Base-by-base conservation (phyloP, 225 moss, liverwort and hornwort species). In the Straminergon stramineum region DNA sequence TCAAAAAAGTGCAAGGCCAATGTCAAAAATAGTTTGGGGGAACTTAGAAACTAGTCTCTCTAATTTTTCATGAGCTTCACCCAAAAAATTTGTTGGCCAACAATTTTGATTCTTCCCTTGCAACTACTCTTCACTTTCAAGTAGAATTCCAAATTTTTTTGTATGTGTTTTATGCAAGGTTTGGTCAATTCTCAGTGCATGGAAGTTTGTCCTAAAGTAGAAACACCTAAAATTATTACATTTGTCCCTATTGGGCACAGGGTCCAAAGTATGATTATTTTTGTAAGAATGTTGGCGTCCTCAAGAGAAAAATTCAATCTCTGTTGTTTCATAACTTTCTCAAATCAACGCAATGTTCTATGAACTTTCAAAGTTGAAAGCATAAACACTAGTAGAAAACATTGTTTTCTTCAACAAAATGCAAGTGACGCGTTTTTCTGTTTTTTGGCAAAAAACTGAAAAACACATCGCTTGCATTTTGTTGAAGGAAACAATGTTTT, bases 141-240 rank as follows among this genome's bases (percentile, higher is more conserved):
- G 7, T n/a, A 79, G 57, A 57, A 79, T 57, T 23, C 1, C 1
- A 0, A 23, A 23, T 23, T 11, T 2, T 2, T 23, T 6, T 37
- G 37, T 15, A 5, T 3, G 4, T 37, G 1, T 24, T 9, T 55
- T 23, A 55, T 55, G 1, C 24, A 37, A 35, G 13, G 10, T 24
- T 78, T 23, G 23, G 37, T 10, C 0, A 1, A 55, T 24, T 78
- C 0, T 24, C 0, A 9, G 2, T 55, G 77, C 6, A 53, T 55
- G 0, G 15, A 77, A 78, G 7, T 55, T 15, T 55, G 6, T 23
- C 0, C 4, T 35, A 24, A 35, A 6, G 1, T 55, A 15, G 15
- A 78, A 37, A 6, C 24, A 55, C 1, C 10, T 6, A 15, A 55
- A 55, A 78, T 23, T 15, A 55, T 55, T 5, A 15, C 4, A 2